A percentile compares a stretch with the other conserved stretches of the same genome.
These are phyloP conservation scores for Neoboletus magnificus DNA, from an alignment of 768 basidiomycete genomes.

Conservation along the genomic window DNA sequence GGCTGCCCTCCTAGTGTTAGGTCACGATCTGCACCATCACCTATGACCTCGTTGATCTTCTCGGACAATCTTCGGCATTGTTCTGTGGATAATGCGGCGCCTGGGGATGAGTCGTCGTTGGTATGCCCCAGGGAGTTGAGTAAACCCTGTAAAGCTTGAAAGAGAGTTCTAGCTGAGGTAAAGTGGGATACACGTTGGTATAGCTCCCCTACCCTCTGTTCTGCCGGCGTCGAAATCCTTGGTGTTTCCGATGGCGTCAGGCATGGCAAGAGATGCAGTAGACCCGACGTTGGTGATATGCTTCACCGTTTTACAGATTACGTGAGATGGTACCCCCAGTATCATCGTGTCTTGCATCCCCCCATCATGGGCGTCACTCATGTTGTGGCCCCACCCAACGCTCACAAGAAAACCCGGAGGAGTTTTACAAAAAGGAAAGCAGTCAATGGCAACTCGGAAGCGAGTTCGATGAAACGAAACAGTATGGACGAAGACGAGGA, in stretches of 20 bases:
- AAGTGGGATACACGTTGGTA: background rate
- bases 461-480: constrained; percentile 7
- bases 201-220: constrained; percentile 36
- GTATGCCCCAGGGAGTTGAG: constrained; percentile 35
- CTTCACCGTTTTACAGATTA: constrained; percentile 1
- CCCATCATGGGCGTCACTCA: constrained; percentile 42
- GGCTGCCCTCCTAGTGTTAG: constrained; percentile 45
- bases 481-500: constrained; percentile 28
- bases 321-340: constrained; percentile 12
- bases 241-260: constrained; percentile 12
- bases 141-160: constrained; percentile 39
- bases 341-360: constrained; percentile 8
- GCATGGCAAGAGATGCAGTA: constrained; percentile 13
- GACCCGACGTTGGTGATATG: background rate
- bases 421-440: constrained; percentile 40
- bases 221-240: constrained; percentile 32
- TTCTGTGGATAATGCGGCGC: constrained; percentile 40
- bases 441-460: constrained; percentile 7
- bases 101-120: constrained; percentile 1
- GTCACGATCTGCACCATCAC: constrained; percentile 41
- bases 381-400: constrained; percentile 26
- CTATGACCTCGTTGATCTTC: constrained; percentile 52
- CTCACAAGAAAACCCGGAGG: constrained; percentile 44
- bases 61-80: constrained; percentile 54
- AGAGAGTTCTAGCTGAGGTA: constrained; percentile 7